Evolutionary conservation across 2,329 filamentous ascomycete species (phyloP), one percentile per base, ranked within the genome.

Genomic region (Talaromyces sp.): DNA sequence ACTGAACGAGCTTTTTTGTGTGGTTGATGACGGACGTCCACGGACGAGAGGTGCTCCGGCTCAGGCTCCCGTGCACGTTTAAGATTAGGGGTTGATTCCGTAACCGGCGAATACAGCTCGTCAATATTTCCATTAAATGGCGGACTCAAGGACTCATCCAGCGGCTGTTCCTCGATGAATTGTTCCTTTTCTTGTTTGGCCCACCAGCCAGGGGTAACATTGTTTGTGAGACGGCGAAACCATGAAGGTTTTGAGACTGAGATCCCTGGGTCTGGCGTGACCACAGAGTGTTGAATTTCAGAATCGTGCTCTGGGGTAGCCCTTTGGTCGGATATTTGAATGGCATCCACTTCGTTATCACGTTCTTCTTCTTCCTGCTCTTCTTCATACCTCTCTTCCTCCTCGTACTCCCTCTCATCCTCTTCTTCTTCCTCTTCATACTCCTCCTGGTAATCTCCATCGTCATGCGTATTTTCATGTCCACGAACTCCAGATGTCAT

Each of bases 231-330:
- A 21, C 64, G 71, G 57, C 70, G 67, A 56, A 75, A 74, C 75
- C 73, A 77, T 61, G 74, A 72, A 63, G 72, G 70, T 56, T 67
- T 66, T 57, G 64, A 38, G 65, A 62, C 35, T 46, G 61, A 46
- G 10, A 19, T 48, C 24, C 51, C 11, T 11, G 46, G 48, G 8
- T 54, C 48, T 6, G 61, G 58, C 31, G 61, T 53, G 35, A 10
- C 14, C 9, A 55, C 29, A 19, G 53, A 26, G 31, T 38, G 10
- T 38, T 55, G 19, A 7, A 19, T n/a, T 10, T 24, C 12, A 38
- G 53, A 55, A 19, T 41, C 53, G 24, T 55, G 53, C 21, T 52
- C 48, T 27, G 48, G 14, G 48, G 48, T 52, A 17, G 17, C 19
- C 24, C 24, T 52, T 17, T 52, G 48, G 27, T 14, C 12, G 14